Evolutionary conservation across 805 yeast species (phyloP), one percentile per base, ranked within the genome.

Genomic region (Candida ulmi): DNA sequence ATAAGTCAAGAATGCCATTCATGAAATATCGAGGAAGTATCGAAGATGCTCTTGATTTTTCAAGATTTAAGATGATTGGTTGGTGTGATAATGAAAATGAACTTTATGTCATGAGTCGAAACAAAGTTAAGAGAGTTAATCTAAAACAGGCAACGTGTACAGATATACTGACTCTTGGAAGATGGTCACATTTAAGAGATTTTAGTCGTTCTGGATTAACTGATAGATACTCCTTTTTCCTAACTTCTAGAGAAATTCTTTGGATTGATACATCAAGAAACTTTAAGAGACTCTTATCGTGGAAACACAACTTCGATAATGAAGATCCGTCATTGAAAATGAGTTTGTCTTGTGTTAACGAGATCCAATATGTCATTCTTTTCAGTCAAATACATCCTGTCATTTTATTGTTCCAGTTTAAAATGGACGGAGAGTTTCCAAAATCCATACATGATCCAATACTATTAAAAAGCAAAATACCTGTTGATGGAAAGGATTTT

Each of bases 301-400:
- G 95, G 90, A 82, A 80, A 44, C 96, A 88, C 57, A 74, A 62
- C 43, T 58, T 83, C 17, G 69, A 71, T 32, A 66, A 72, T 8
- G 46, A 55, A 1, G 95, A 86, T 48, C 70, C 72, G 2, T 69
- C 86, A 0, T 48, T 80, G 39, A 61, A 55, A 37, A 40, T 83
- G 38, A 46, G 55, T 2, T 52, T 69, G 2, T 54, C 60, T 11
- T 39, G 51, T 9, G 30, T 56, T 3, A 50, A 48, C 11, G 49
- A 35, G 42, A 43, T 43, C 11, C 45, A 45, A 17, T 37, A 48
- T 23, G 54, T 57, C 0, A 38, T 58, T 7, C 17, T 65, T 0
- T 41, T 57, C 24, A 65, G 71, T 1, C 55, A 55, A 19, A 24
- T 55, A 7, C 47, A 54, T 8, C 70, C 72, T 1, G 38, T 59